These are phyloP conservation scores for Kickxella alabastrina DNA, from an alignment of 192 early-diverging fungal genomes.

Conservation along the genomic window DNA sequence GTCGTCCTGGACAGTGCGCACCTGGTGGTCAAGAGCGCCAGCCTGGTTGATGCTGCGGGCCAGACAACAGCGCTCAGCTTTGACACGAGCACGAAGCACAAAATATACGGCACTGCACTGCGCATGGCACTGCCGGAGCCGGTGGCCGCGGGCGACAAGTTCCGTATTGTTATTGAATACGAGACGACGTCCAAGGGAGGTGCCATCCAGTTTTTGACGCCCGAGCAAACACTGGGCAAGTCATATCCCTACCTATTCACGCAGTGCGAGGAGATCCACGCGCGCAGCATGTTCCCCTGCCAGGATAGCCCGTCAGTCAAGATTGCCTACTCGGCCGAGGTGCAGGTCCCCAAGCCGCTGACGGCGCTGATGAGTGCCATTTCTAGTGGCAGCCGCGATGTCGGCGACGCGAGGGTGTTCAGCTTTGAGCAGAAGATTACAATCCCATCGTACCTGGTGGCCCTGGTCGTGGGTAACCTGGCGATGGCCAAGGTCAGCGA, in stretches of 20 bases:
- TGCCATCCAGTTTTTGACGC: slow-evolving; percentile 88
- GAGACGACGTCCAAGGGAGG: slow-evolving; percentile 76
- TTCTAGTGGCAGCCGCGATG: slow-evolving; percentile 56
- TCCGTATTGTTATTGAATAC: slow-evolving; percentile 69
- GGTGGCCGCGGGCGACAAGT: slow-evolving; percentile 43
- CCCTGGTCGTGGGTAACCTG: slow-evolving; percentile 87
- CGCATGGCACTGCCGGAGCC: slow-evolving; percentile 55
- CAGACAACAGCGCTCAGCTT: slow-evolving; percentile 3
- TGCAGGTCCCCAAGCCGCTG: slow-evolving; percentile 70
- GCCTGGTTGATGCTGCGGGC: slow-evolving; percentile 2
- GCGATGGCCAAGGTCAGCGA: slow-evolving; percentile 72
- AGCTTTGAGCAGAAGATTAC: slow-evolving; percentile 81
- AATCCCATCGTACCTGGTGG: slow-evolving; percentile 95
- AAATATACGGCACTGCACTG: slow-evolving; percentile 70
- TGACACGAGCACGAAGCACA: slow-evolving; percentile 53
- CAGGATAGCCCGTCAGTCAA: slow-evolving; percentile 87
- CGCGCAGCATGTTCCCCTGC: slow-evolving; percentile 85
- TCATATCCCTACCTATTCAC: slow-evolving; percentile 93
- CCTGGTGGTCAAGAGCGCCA: slow-evolving; percentile 44
- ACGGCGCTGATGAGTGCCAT: slow-evolving; percentile 95
- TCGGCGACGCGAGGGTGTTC: slow-evolving; percentile 59
- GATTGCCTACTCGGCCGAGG: slow-evolving; percentile 80
- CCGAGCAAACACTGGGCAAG: slow-evolving; percentile 92
- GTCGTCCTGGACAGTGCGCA: slow-evolving; percentile 72
- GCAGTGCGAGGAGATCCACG: slow-evolving; percentile 96